Percentiles rank a stretch among this genome's conserved stretches.
Evolutionary conservation across 305 asterid genomes (phyloP).

Genomic region (Fraxinus xanthoxyloides): DNA sequence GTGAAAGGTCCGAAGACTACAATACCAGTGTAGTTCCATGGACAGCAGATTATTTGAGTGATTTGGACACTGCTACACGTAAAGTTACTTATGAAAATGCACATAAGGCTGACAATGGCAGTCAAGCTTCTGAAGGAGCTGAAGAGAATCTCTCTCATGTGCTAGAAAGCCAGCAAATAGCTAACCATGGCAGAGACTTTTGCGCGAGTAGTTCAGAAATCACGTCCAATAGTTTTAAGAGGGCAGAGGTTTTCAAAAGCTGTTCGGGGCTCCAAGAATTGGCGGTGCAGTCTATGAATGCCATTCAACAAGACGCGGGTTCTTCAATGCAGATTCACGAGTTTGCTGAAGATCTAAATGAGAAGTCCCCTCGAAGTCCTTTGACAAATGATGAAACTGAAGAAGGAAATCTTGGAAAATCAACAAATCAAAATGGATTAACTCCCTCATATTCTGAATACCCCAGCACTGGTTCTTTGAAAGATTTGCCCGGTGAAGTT

Average conservation of each 20-base stretch:
- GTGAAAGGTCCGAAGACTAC: constrained; percentile 42
- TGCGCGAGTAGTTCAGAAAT: constrained; percentile 23
- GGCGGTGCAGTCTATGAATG: constrained; percentile 33
- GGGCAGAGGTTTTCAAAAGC: constrained; percentile 54
- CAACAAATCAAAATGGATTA: constrained; percentile 29
- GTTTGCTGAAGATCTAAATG: constrained; percentile 30
- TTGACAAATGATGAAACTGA: constrained; percentile 27
- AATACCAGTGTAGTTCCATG: constrained; percentile 16
- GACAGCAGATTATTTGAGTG: constrained; percentile 42
- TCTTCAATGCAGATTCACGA: constrained; percentile 29
- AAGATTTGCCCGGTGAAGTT: constrained; percentile 34
- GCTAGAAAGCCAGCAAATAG: constrained; percentile 30
- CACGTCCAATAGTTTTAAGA: constrained; percentile 29
- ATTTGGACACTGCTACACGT: constrained; percentile 27
- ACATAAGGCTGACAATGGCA: constrained; percentile 21
- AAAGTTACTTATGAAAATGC: constrained; percentile 26
- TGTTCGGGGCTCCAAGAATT: constrained; percentile 58
- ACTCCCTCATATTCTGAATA: constrained; percentile 28
- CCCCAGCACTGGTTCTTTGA: constrained; percentile 19
- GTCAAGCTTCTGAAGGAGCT: constrained; percentile 30
- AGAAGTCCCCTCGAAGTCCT: constrained; percentile 33
- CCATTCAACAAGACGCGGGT: constrained; percentile 27
- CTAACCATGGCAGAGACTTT: constrained; percentile 24
- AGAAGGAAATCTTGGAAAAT: constrained; percentile 34
- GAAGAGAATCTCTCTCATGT: constrained; percentile 22